phyloP scores from a whole-genome alignment of 2,329 filamentous ascomycete species.

The Celoporthe dispersa region DNA sequence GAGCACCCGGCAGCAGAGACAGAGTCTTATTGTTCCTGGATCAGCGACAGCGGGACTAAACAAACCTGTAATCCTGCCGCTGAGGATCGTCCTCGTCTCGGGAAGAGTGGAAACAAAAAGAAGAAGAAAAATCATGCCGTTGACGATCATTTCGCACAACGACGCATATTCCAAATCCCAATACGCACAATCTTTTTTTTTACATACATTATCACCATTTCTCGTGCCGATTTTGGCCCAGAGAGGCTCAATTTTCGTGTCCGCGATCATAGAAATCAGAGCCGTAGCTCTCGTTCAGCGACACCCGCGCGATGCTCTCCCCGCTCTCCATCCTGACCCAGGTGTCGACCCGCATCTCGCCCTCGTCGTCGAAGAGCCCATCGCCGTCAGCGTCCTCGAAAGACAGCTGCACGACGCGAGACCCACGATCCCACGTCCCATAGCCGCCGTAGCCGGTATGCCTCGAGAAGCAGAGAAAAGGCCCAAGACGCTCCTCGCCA shows the following conservation, averaged over 20 bases:
- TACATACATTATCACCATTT: too few species aligned
- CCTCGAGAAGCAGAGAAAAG: conserved; percentile 50
- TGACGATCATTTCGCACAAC: too few species aligned
- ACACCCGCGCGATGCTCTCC: conserved; percentile 20
- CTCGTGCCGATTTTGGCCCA: too few species aligned
- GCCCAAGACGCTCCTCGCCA: conserved; percentile 34
- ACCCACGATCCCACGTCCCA: conserved; percentile 28
- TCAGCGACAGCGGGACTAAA: too few species aligned
- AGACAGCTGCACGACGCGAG: conserved; percentile 30
- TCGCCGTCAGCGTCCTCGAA: conserved; percentile 22
- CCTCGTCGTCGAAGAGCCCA: conserved; percentile 6
- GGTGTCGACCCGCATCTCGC: conserved; percentile 23
- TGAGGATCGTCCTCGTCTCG: too few species aligned
- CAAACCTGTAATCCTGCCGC: too few species aligned
- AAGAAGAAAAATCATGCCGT: too few species aligned
- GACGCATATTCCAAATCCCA: too few species aligned
- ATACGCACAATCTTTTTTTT: too few species aligned
- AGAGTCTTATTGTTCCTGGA: too few species aligned
- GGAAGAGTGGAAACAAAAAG: too few species aligned
- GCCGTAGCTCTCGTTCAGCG: conserved; percentile 31
- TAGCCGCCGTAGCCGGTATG: conserved; percentile 31
- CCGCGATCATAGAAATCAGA: conserved; percentile 18
- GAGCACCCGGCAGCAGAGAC: not conserved
- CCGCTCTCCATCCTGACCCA: conserved; percentile 31
- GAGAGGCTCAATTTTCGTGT: not conserved